These are phyloP conservation scores for Gentiana macrophylla DNA, from an alignment of 257 asterid genomes.

Conservation along the genomic window DNA sequence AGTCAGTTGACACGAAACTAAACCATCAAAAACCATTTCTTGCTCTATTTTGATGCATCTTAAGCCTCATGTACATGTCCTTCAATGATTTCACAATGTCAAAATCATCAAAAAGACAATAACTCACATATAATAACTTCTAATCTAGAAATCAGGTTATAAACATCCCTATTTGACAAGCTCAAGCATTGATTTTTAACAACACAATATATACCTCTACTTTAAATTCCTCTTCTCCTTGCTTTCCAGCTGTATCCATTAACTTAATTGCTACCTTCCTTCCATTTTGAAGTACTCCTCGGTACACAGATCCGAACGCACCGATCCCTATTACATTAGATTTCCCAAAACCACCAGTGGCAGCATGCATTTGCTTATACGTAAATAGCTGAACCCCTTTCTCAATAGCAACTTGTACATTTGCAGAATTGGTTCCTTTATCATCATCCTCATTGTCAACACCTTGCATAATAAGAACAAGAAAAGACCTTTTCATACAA, in stretches of 20 bases:
- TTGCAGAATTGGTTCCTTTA: slow-evolving; percentile 23
- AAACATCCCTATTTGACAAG: too few species aligned
- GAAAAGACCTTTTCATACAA: not conserved
- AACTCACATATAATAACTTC: not conserved
- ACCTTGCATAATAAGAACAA: slow-evolving; percentile 14
- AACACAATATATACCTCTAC: slow-evolving; percentile 66
- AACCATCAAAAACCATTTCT: not conserved
- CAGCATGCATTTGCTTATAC: slow-evolving; percentile 83
- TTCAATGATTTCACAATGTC: not conserved
- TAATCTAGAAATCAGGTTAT: too few species aligned
- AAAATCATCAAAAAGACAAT: not conserved
- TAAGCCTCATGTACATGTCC: not conserved
- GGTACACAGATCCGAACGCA: slow-evolving; percentile 74
- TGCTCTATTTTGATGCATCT: not conserved
- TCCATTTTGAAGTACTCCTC: slow-evolving; percentile 86
- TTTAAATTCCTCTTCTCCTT: slow-evolving; percentile 82
- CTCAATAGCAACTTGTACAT: slow-evolving; percentile 39
- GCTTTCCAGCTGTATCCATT: slow-evolving; percentile 89
- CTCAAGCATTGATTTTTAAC: not conserved
- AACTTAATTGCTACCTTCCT: slow-evolving; percentile 83
- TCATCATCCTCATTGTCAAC: slow-evolving; percentile 30
- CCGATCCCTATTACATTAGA: slow-evolving; percentile 83
- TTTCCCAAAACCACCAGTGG: slow-evolving; percentile 84
- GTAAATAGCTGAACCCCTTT: slow-evolving; percentile 64
- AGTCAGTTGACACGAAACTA: not conserved